phyloP scores from a whole-genome alignment of 768 basidiomycete genomes.

The Serendipita indica region DNA sequence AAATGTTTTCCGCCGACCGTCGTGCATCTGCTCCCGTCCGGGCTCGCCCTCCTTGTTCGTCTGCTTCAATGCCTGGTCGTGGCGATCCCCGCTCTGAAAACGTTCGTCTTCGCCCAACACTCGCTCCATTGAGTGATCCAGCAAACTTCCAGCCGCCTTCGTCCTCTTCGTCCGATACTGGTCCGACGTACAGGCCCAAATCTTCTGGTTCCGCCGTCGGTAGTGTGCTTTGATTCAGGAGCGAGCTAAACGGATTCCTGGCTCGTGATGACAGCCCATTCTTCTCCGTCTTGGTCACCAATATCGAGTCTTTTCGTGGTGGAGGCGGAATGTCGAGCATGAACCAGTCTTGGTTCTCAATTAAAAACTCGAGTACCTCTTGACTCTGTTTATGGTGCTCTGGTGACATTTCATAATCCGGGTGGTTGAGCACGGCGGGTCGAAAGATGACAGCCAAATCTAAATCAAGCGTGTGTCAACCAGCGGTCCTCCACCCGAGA shows the following conservation, averaged over 20 bases:
- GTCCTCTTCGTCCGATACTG: conserved; percentile 9
- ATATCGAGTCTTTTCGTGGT: conserved; percentile 21
- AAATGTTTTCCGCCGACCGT: conserved; percentile 2
- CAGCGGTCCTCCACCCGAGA: neutral
- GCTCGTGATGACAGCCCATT: neutral
- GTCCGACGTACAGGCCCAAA: conserved; percentile 1
- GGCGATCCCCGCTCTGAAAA: conserved; percentile 7
- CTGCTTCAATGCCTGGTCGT: neutral
- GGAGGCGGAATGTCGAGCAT: conserved; percentile 75
- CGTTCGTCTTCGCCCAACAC: neutral
- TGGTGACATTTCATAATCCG: conserved; percentile 72
- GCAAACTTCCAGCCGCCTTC: neutral
- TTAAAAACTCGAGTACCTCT: conserved; percentile 84
- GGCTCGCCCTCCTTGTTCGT: neutral
- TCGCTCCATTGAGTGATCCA: neutral
- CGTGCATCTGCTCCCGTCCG: neutral
- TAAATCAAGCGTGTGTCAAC: conserved; percentile 20
- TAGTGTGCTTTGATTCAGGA: neutral
- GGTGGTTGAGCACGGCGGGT: conserved; percentile 84
- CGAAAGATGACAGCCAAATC: conserved; percentile 97
- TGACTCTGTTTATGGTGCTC: conserved; percentile 79
- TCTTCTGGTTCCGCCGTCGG: neutral
- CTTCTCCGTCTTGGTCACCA: neutral
- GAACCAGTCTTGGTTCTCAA: conserved; percentile 93
- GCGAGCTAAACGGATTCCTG: neutral